Percentiles rank a stretch among this genome's conserved stretches.
Evolutionary conservation across 805 yeast species (phyloP).

Genomic region (Debaryomyces prosopidis): DNA sequence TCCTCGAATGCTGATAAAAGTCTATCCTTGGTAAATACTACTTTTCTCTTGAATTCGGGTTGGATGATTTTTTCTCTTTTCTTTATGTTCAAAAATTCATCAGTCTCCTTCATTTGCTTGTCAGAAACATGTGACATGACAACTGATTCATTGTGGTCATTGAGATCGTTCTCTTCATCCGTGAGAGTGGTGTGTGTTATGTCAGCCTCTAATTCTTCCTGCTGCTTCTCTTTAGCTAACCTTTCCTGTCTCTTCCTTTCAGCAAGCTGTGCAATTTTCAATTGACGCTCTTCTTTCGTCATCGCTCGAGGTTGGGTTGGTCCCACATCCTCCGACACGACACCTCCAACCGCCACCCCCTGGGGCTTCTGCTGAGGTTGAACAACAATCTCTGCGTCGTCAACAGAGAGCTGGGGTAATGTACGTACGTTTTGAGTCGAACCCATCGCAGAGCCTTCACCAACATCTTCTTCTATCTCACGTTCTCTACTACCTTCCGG

Average conservation of each 20-base stretch:
- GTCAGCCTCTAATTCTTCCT: slow-evolving; percentile 28
- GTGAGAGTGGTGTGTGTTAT: slow-evolving; percentile 32
- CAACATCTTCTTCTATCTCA: slow-evolving; percentile 4
- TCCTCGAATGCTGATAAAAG: slow-evolving; percentile 35
- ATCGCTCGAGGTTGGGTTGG: slow-evolving; percentile 1
- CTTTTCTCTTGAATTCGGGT: slow-evolving; percentile 28
- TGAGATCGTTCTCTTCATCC: slow-evolving; percentile 41
- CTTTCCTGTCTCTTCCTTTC: slow-evolving; percentile 19
- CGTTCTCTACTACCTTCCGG: slow-evolving; percentile 1
- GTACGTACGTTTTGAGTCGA: slow-evolving; percentile 2
- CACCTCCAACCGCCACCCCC: neutral
- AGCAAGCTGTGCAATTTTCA: slow-evolving; percentile 17
- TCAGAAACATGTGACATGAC: slow-evolving; percentile 14
- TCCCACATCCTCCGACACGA: neutral
- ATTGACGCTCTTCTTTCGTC: slow-evolving; percentile 16
- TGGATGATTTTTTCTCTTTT: slow-evolving; percentile 31
- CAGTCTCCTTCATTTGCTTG: slow-evolving; percentile 31
- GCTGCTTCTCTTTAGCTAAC: slow-evolving; percentile 13
- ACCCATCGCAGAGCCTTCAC: slow-evolving; percentile 1
- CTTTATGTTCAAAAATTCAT: slow-evolving; percentile 33
- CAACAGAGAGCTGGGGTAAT: slow-evolving; percentile 35
- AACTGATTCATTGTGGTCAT: slow-evolving; percentile 20
- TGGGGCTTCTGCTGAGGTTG: neutral
- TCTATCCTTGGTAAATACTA: slow-evolving; percentile 27
- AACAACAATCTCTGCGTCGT: slow-evolving; percentile 13